A percentile compares a stretch with the other conserved stretches of the same genome.
Evolutionary conservation across 1,284 basidiomycete species (phyloP).

Genomic region (Puccinia horiana): DNA sequence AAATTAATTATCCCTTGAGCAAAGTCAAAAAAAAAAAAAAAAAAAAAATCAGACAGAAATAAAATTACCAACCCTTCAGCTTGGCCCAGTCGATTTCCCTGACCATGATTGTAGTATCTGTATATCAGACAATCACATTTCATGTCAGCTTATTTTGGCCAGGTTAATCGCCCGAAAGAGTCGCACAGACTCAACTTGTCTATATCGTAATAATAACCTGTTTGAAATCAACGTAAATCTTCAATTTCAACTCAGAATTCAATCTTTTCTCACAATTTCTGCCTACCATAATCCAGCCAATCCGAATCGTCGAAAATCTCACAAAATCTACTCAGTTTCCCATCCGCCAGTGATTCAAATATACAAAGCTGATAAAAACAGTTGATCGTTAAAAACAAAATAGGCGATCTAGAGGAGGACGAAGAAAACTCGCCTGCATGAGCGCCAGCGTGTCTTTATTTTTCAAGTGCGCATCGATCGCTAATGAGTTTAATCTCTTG

Average conservation of each 20-base stretch:
- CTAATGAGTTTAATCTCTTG: conserved; percentile 23
- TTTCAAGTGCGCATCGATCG: neutral
- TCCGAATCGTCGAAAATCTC: conserved; percentile 15
- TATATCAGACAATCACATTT: neutral
- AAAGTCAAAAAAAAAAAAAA: neutral
- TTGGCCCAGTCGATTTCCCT: conserved; percentile 19
- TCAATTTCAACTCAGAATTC: neutral
- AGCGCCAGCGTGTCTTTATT: conserved; percentile 18
- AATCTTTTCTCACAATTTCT: neutral
- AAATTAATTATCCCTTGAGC: neutral
- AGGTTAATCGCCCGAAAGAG: neutral
- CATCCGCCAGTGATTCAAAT: conserved; percentile 36
- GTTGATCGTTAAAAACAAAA: too few relatives aligned
- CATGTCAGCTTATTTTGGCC: neutral
- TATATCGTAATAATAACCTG: conserved; percentile 37
- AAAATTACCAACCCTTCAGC: conserved; percentile 25
- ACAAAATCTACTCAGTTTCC: conserved; percentile 22
- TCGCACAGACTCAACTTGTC: conserved; percentile 22
- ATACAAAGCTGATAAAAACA: conserved; percentile 27
- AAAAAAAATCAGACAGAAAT: neutral
- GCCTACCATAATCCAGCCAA: conserved; percentile 26
- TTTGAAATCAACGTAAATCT: neutral
- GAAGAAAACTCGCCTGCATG: conserved; percentile 19
- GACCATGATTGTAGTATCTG: conserved; percentile 35
- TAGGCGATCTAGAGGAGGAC: too few relatives aligned